Conservation (phyloP, 2,329 filamentous ascomycete species). For the Paecilomyces dactylethromorphus region DNA sequence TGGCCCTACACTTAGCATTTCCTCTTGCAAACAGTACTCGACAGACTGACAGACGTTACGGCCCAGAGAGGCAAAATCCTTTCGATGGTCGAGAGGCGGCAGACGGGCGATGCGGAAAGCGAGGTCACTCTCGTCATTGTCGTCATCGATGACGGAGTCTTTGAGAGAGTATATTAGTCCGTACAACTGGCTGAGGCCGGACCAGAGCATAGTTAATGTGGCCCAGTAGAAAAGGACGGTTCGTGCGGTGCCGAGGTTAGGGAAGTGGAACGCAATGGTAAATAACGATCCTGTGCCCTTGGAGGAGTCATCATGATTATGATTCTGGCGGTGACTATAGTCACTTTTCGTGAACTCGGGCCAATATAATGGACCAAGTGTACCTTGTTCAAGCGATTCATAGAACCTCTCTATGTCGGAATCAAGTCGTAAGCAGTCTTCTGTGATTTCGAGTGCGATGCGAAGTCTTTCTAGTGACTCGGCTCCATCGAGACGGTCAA, state of each 20-base stretch:
- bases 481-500: constrained; percentile 8
- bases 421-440: constrained; percentile 23
- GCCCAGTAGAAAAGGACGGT: constrained; percentile 29
- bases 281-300: constrained; percentile 12
- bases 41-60: constrained; percentile 30
- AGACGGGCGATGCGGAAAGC: constrained; percentile 10
- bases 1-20: constrained; percentile 10
- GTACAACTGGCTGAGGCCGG: constrained; percentile 25
- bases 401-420: constrained; percentile 16
- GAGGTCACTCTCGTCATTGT: background rate
- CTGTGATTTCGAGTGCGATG: constrained; percentile 11
- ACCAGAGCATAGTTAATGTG: constrained; percentile 24
- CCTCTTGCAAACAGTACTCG: constrained; percentile 23
- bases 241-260: constrained; percentile 16
- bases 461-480: constrained; percentile 8
- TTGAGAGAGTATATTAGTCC: constrained; percentile 13
- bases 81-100: constrained; percentile 17
- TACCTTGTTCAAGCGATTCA: constrained; percentile 13
- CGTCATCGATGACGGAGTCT: background rate
- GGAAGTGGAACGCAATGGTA: constrained; percentile 24
- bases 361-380: constrained; percentile 23
- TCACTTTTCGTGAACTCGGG: constrained; percentile 12
- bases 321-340: background rate
- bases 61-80: constrained; percentile 17
- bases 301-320: background rate